Evolutionary conservation across 139 green algal genomes (phyloP).

Genomic region (Coelastrella sp.): DNA sequence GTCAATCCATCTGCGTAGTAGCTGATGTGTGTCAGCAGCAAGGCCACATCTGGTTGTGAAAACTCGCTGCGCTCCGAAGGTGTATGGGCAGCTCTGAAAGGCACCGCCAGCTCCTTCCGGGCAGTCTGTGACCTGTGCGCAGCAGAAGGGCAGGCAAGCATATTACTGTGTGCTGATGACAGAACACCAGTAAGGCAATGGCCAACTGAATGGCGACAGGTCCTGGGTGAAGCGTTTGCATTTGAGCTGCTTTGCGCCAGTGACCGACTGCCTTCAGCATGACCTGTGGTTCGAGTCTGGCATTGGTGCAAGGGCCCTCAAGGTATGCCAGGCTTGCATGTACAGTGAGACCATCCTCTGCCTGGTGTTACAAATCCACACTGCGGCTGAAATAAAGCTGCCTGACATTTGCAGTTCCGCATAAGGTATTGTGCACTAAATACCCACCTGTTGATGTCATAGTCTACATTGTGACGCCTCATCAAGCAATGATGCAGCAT

Average conservation of each 20-base stretch:
- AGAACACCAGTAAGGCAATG: neutral
- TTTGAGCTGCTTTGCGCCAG: too few relatives aligned
- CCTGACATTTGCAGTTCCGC: too few relatives aligned
- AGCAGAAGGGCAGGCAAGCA: too few relatives aligned
- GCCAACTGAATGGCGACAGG: neutral
- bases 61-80: constrained; percentile 69
- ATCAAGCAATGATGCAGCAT: constrained; percentile 69
- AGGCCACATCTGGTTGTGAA: constrained; percentile 68
- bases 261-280: too few relatives aligned
- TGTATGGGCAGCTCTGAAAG: constrained; percentile 56
- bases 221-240: too few relatives aligned
- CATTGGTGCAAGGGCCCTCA: neutral
- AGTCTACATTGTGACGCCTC: constrained; percentile 60
- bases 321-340: neutral
- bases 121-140: constrained; percentile 44
- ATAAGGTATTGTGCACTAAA: neutral
- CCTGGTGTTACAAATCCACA: too few relatives aligned
- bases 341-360: neutral
- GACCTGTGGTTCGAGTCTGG: neutral
- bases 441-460: constrained; percentile 56
- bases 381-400: too few relatives aligned
- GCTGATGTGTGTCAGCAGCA: constrained; percentile 59
- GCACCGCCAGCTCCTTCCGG: constrained; percentile 65
- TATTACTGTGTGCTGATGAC: neutral
- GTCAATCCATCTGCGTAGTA: constrained; percentile 70